Percentiles rank a stretch among this genome's conserved stretches.
phyloP scores from a whole-genome alignment of 306 rosid genomes.

The Lathyrus oleraceus region DNA sequence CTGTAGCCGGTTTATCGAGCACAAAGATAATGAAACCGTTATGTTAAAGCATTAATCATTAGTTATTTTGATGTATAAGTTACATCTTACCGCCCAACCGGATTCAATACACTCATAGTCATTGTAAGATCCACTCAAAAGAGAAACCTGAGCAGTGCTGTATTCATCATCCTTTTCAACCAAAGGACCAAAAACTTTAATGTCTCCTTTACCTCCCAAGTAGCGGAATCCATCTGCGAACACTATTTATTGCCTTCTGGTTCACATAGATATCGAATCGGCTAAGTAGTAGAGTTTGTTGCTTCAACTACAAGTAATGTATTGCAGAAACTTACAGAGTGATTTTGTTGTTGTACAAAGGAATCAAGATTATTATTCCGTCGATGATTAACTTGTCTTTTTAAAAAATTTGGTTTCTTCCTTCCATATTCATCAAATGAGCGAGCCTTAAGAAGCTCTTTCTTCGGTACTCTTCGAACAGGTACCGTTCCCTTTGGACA shows the following conservation, averaged over 20 bases:
- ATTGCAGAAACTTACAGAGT: conserved; percentile 49
- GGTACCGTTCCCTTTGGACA: conserved; percentile 76
- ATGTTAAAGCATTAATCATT: no score
- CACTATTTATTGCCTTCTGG: conserved; percentile 52
- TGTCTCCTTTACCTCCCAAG: conserved; percentile 64
- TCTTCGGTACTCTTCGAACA: conserved; percentile 49
- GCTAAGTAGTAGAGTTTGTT: not conserved
- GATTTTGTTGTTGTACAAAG: conserved; percentile 36
- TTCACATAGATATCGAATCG: conserved; percentile 26
- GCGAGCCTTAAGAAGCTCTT: conserved; percentile 45
- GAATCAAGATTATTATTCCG: conserved; percentile 24
- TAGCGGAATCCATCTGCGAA: conserved; percentile 49
- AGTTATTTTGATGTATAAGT: no score
- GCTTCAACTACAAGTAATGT: conserved; percentile 16
- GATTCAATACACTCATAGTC: conserved; percentile 59
- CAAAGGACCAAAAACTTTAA: conserved; percentile 50
- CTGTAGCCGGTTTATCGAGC: conserved; percentile 31
- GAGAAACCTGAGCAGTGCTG: conserved; percentile 61
- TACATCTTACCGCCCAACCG: conserved; percentile 63
- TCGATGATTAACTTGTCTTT: conserved; percentile 8
- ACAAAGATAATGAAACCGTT: no score
- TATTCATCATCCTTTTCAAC: conserved; percentile 59
- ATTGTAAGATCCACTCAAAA: conserved; percentile 45
- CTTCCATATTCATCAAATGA: conserved; percentile 59
- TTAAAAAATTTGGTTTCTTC: conserved; percentile 47